Evolutionary conservation across 306 rosid species (phyloP), one percentile per base, ranked within the genome.

Genomic region (Lotus japonicus): DNA sequence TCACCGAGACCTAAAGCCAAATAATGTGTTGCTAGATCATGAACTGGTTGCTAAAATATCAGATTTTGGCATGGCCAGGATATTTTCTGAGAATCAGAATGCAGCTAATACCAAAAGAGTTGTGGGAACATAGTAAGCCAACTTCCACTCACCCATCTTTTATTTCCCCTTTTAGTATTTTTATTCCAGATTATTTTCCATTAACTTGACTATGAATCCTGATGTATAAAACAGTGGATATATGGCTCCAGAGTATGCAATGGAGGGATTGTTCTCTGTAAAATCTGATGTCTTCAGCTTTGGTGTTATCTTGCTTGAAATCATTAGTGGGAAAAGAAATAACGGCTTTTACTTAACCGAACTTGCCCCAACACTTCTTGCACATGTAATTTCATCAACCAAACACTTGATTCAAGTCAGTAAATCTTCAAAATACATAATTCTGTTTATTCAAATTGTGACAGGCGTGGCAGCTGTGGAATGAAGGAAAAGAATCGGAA

Each of bases 271-370:
- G 11, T 87, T 84, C 64, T 82, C 85, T 0, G 64, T 75, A 3
- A 87, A 87, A 61, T 87, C 89, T 0, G 87, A 87, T 72, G 84
- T 80, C 1, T 87, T 80, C 80, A 84, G 87, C 64, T 87, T 87
- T n/a, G 86, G 92, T 1, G 81, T 87, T 11, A 62, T 87, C 35
- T 46, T 84, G 56, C 86, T 82, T 19, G 89, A 87, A 77, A 80
- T 82, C 41, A 70, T 87, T 9, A 73, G 74, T 1, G 84, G 92
- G 4, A 87, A 79, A 45, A 82, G 63, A 63, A 87, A 76, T 3
- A 80, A 13, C n/a, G 79, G 87, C 9, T 82, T 81, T 42, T 52
- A 80, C 72, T 42, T 45, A 15, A 80, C 78, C 1, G 73, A 78
- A 49, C 83, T 76, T 58, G 76, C 86, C 33, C 76, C 64, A 1